phyloP scores from a whole-genome alignment of 352 stramenopile genomes.

The Hyaloperonospora brassicae region DNA sequence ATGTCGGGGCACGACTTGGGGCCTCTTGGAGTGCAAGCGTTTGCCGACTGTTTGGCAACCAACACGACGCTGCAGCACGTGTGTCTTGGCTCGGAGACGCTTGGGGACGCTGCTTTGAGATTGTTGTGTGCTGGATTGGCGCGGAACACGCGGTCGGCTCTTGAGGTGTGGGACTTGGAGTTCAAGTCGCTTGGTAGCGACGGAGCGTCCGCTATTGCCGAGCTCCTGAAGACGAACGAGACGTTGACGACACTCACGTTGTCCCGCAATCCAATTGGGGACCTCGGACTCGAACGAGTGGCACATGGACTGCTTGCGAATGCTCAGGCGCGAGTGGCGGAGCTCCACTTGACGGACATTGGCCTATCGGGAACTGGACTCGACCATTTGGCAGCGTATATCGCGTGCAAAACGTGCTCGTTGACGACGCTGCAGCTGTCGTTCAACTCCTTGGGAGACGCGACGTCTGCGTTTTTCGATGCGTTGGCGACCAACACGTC shows the following conservation, averaged over 20 bases:
- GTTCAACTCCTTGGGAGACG: slow-evolving; percentile 47
- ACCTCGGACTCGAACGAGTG: slow-evolving; percentile 34
- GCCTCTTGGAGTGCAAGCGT: slow-evolving; percentile 32
- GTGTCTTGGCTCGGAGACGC: slow-evolving; percentile 46
- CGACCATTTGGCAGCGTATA: slow-evolving; percentile 33
- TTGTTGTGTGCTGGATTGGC: slow-evolving; percentile 41
- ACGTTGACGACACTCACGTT: slow-evolving; percentile 44
- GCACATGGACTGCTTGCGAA: slow-evolving; percentile 37
- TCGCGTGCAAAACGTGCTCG: slow-evolving; percentile 38
- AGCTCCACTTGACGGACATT: slow-evolving; percentile 42
- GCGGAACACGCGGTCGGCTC: slow-evolving; percentile 39
- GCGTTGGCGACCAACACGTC: slow-evolving; percentile 52
- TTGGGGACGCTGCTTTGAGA: slow-evolving; percentile 47
- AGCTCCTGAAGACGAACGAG: slow-evolving; percentile 43
- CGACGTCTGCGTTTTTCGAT: slow-evolving; percentile 43
- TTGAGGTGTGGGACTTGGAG: slow-evolving; percentile 69
- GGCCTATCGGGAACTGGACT: slow-evolving; percentile 40
- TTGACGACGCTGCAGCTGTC: slow-evolving; percentile 59
- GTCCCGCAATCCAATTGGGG: slow-evolving; percentile 51
- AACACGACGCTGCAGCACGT: slow-evolving; percentile 66
- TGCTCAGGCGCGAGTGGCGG: slow-evolving; percentile 18
- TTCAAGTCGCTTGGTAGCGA: slow-evolving; percentile 49
- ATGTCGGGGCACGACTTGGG: slow-evolving; percentile 64
- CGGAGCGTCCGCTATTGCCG: slow-evolving; percentile 39
- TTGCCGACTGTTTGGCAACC: slow-evolving; percentile 54